Base-by-base conservation (phyloP, 2,329 filamentous ascomycete species). In the Cladosporium sp. region DNA sequence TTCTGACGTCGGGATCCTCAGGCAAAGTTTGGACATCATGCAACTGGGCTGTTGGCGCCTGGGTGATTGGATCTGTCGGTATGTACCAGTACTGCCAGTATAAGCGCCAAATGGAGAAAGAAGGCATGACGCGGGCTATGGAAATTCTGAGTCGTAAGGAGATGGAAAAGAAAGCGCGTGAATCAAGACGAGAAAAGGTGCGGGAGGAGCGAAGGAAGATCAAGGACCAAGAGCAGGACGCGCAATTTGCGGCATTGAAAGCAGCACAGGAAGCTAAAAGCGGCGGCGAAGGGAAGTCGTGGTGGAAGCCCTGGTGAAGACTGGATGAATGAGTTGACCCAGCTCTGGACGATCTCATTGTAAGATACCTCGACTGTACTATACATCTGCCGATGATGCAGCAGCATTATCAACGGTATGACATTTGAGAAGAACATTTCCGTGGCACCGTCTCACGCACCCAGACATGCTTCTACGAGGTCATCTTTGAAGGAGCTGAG, bases 11-110 rank as follows among this genome's bases (percentile, higher is more conserved):
- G 7, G 7, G 22, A 28, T 5, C 33, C 65, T 45, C 60, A 81
- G 82, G 79, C 40, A 77, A 78, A 14, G 71, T 89, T 56, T 79
- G 78, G 52, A 82, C 80, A 63, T 82, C 87, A 1, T 84, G 86
- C 34, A 95, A 95, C 64, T 95, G 88, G 87, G 90, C 89, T 0
- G 89, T 93, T 5, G 87, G 84, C 6, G 77, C 82, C 34, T 95
- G 93, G 68, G 76, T 85, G 19, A 66, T 86, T 16, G 80, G 80
- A 6, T 84, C 86, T n/a, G 75, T 86, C 43, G 77, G 79, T 31
- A 85, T 85, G 46, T 93, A 90, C 71, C 89, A 96, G 71, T 89
- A 86, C 64, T 97, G 92, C 72, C 84, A 90, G 64, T 84, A 84
- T 60, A 79, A 81, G 56, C 79, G 90, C 54, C 77, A 81, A 44